Conservation (phyloP, 2,329 filamentous ascomycete genomes). For the Epichloe gansuensis region DNA sequence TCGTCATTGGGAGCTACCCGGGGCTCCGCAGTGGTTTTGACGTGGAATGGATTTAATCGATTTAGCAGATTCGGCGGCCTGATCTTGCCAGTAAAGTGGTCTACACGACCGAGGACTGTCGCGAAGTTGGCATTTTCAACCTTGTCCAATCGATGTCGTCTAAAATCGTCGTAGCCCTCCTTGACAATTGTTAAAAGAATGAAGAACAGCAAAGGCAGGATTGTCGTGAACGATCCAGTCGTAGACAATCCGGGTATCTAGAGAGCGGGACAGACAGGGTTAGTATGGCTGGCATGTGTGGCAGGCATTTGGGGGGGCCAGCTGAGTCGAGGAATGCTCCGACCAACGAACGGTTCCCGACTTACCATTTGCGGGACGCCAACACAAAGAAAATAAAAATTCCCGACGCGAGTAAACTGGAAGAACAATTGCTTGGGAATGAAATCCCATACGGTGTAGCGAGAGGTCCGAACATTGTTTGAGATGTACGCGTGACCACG, state of each 20-base stretch:
- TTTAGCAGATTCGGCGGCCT: constrained; percentile 12
- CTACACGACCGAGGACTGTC: constrained; percentile 29
- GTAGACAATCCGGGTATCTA: constrained; percentile 58
- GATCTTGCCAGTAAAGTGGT: constrained; percentile 19
- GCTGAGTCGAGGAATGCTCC: not conserved
- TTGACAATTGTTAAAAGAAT: constrained; percentile 71
- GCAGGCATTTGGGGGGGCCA: not conserved
- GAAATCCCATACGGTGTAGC: constrained; percentile 77
- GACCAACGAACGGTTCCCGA: not conserved
- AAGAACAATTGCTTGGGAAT: constrained; percentile 73
- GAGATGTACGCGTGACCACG: constrained; percentile 37
- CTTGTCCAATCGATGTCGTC: constrained; percentile 67
- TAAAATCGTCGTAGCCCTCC: constrained; percentile 77
- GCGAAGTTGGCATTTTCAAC: constrained; percentile 55
- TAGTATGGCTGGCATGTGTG: not conserved
- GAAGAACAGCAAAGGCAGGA: constrained; percentile 62
- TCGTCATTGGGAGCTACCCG: constrained; percentile 38
- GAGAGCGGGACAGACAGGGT: not conserved
- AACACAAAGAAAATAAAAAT: constrained; percentile 78
- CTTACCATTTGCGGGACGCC: constrained; percentile 62
- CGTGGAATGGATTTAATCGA: constrained; percentile 21
- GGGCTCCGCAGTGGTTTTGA: constrained; percentile 17
- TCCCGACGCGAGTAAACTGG: constrained; percentile 75
- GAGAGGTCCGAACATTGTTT: constrained; percentile 64
- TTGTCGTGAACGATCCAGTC: constrained; percentile 62